phyloP scores from a whole-genome alignment of 768 basidiomycete genomes.

The Psilocybe azurescens region DNA sequence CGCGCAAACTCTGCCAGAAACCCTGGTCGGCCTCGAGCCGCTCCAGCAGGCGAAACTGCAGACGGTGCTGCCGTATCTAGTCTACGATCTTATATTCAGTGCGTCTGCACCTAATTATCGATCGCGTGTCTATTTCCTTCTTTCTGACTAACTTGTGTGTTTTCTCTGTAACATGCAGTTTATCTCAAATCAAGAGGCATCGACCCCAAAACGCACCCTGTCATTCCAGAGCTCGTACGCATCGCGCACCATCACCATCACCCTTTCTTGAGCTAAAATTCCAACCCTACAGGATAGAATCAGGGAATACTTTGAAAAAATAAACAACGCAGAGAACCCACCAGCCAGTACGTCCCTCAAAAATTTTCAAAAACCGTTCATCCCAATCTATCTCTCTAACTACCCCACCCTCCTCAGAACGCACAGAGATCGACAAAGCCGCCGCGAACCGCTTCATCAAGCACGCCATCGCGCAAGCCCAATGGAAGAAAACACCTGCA shows the following conservation, averaged over 20 bases:
- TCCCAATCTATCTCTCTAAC: conserved; percentile 2
- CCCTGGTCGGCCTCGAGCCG: conserved; percentile 64
- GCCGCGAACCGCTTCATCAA: conserved; percentile 87
- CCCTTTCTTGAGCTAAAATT: neutral
- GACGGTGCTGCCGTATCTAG: conserved; percentile 77
- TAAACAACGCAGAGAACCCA: conserved; percentile 74
- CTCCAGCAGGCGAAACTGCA: conserved; percentile 86
- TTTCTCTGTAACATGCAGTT: conserved; percentile 46
- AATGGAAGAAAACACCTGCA: conserved; percentile 38
- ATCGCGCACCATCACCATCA: neutral
- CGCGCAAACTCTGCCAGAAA: conserved; percentile 69
- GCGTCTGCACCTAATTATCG: conserved; percentile 23
- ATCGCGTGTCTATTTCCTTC: neutral
- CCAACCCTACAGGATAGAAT: conserved; percentile 63
- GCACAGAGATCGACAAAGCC: conserved; percentile 69
- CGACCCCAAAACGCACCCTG: conserved; percentile 80
- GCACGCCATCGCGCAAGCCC: conserved; percentile 75
- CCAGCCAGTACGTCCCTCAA: conserved; percentile 50
- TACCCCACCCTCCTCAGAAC: conserved; percentile 32
- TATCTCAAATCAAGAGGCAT: conserved; percentile 83
- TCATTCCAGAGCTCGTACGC: conserved; percentile 72
- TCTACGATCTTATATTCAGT: conserved; percentile 90
- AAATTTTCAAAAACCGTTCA: neutral
- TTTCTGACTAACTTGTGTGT: neutral
- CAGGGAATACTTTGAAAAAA: conserved; percentile 83